Base-by-base conservation (phyloP, 2,329 filamentous ascomycete species). In the Whalleya microplaca region DNA sequence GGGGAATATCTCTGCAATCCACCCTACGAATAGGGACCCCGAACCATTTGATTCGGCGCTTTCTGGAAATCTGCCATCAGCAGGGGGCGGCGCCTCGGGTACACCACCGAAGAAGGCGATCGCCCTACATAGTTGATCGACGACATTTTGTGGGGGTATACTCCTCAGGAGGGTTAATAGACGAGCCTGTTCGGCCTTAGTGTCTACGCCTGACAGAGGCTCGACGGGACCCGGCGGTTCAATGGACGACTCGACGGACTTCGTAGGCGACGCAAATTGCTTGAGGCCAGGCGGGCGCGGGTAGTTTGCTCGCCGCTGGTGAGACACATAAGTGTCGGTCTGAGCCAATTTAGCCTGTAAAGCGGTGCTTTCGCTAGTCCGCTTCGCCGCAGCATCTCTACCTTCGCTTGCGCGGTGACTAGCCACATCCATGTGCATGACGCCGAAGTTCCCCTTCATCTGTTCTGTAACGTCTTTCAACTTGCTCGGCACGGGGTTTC, bases 1-100 rank as follows among this genome's bases (percentile, higher is more conserved):
- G 18, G 84, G 84, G 58, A 88, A 88, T 51, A 88, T 85, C 65
- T 88, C 85, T 12, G 83, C 75, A 44, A 87, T 72, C 84, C 85
- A 88, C 19, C 82, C 80, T 27, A 88, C 77, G 56, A 88, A 84
- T 10, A 84, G 72, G 19, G 79, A 78, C 1, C 85, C 85, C 1
- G 80, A 73, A 2, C 85, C 84, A 66, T 86, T 86, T 12, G 76
- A 76, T 45, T 79, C 76, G 9, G 77, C 79, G 62, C 85, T 87
- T 21, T 77, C 73, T 1, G 85, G 84, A 50, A 87, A 87, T 2
- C 71, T 72, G 16, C 74, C 77, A 60, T 80, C 75, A 23, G 77
- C 70, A 0, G 78, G 76, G n/a, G 80, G 78, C 7, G 81, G 80
- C 3, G 79, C 80, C 23, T 79, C 80, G 40, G 84, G 82, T 45